Evolutionary conservation across 1,284 basidiomycete species (phyloP).

Genomic region (Leccinum solheimii): DNA sequence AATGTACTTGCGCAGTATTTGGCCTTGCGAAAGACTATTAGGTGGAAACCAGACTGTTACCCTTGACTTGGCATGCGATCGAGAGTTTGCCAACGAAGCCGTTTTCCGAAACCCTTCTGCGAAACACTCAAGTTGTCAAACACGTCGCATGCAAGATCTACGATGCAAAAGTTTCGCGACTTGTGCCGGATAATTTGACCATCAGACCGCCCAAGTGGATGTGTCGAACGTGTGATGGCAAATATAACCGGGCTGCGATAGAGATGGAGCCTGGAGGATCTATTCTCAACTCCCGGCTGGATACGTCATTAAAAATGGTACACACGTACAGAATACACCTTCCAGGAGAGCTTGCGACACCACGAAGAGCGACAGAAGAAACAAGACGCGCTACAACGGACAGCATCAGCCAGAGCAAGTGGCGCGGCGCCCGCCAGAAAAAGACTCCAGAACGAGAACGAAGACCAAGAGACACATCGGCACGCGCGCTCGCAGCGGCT

Average conservation of each 20-base stretch:
- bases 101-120: slow-evolving; percentile 86
- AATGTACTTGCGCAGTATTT: slow-evolving; percentile 65
- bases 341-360: not conserved
- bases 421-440: not conserved
- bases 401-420: not conserved
- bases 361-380: not conserved
- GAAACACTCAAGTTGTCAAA: slow-evolving; percentile 79
- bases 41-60: slow-evolving; percentile 73
- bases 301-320: no score
- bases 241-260: slow-evolving; percentile 84
- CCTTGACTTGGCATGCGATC: slow-evolving; percentile 77
- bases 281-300: no score
- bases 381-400: not conserved
- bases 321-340: no score
- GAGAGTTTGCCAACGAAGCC: slow-evolving; percentile 86
- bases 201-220: no score
- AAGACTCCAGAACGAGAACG: not conserved
- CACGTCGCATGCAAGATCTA: no score
- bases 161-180: no score
- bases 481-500: not conserved
- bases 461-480: not conserved
- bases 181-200: no score
- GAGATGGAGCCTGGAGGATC: slow-evolving; percentile 46
- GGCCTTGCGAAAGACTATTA: slow-evolving; percentile 78
- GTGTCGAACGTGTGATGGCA: slow-evolving; percentile 61